Evolutionary conservation across 2,329 filamentous ascomycete genomes (phyloP).

Genomic region (Orbilia javanica): DNA sequence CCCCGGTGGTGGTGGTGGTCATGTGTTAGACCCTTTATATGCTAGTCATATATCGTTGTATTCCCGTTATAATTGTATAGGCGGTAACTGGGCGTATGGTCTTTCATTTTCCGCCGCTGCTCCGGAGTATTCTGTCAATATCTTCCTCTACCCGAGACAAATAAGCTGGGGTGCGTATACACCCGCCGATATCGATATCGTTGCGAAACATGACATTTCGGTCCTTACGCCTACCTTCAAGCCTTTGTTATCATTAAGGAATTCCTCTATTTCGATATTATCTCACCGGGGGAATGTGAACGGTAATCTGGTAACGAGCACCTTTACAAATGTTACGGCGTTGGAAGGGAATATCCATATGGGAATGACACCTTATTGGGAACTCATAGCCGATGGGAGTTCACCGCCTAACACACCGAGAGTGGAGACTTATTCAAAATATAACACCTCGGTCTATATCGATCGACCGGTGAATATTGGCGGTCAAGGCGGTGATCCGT

Average conservation of each 20-base stretch:
- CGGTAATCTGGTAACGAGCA: neutral
- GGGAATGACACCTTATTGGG: neutral
- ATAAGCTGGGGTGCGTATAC: conserved; percentile 8
- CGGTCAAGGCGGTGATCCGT: neutral
- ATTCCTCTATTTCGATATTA: neutral
- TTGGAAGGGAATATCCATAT: neutral
- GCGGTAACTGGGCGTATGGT: conserved; percentile 3
- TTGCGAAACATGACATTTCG: neutral
- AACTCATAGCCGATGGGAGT: neutral
- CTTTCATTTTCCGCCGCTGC: neutral
- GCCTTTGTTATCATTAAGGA: neutral
- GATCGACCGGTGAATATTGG: conserved; percentile 1
- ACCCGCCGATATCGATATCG: neutral
- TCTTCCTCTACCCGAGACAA: neutral
- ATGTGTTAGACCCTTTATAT: neutral
- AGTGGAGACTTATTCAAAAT: neutral
- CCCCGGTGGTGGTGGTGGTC: neutral
- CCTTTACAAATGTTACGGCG: conserved; percentile 13
- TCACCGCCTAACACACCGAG: neutral
- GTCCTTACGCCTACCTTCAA: neutral
- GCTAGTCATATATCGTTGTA: neutral
- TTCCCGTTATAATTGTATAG: neutral
- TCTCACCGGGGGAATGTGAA: conserved; percentile 5
- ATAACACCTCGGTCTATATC: neutral
- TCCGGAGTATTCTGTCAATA: neutral